A percentile compares a stretch with the other conserved stretches of the same genome.
Evolutionary conservation across 75 land plant genomes (phyloP).

Genomic region (Larix kaempferi): DNA sequence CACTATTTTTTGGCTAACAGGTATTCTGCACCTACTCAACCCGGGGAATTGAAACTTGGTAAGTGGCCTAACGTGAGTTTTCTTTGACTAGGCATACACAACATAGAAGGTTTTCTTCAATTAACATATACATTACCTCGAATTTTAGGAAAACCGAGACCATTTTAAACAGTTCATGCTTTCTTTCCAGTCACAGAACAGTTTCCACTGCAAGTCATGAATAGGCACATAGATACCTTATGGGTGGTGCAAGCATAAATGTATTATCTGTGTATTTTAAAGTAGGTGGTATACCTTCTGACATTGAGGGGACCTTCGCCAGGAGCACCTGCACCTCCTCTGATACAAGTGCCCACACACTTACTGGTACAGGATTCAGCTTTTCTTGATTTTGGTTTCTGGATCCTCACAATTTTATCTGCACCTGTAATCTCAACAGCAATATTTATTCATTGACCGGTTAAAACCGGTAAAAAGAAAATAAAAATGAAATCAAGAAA

Average conservation of each 20-base stretch:
- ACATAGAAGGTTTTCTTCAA: too few species aligned
- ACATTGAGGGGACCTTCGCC: conserved; percentile 92
- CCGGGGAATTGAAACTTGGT: too few species aligned
- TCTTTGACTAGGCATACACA: too few species aligned
- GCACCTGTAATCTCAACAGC: conserved; percentile 19
- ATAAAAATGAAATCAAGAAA: too few species aligned
- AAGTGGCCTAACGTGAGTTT: too few species aligned
- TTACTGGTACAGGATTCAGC: conserved; percentile 82
- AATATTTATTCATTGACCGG: background rate
- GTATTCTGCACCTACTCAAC: too few species aligned
- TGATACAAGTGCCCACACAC: conserved; percentile 85
- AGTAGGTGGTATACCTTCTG: conserved; percentile 46
- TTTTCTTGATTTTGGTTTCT: conserved; percentile 74
- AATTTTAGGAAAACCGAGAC: too few species aligned
- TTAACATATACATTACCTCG: too few species aligned
- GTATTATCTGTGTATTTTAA: background rate
- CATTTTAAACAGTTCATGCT: too few species aligned
- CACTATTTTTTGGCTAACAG: too few species aligned
- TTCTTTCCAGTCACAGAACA: too few species aligned
- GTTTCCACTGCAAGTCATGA: too few species aligned
- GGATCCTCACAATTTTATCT: conserved; percentile 60
- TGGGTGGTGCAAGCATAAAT: background rate
- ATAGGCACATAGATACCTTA: background rate
- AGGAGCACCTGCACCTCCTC: conserved; percentile 83
- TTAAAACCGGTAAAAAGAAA: background rate